phyloP scores from a whole-genome alignment of 2,329 filamentous ascomycete genomes.

The Exophiala mesophila region DNA sequence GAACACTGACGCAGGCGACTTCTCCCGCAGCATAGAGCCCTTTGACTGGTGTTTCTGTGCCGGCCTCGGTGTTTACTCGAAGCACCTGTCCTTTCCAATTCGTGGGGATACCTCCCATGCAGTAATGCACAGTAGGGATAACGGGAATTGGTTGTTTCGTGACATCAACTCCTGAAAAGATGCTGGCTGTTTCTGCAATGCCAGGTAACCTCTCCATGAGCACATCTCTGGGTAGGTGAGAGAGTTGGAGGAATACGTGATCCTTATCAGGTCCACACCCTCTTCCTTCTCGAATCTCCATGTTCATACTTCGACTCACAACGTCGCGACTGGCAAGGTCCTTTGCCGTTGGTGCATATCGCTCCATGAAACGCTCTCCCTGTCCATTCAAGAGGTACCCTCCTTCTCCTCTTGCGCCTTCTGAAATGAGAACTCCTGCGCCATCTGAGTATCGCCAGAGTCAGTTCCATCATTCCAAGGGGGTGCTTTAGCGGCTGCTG shows the following conservation, averaged over 20 bases:
- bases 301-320: slow-evolving; percentile 84
- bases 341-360: slow-evolving; percentile 87
- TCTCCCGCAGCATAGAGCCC: slow-evolving; percentile 87
- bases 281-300: slow-evolving; percentile 86
- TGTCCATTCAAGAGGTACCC: slow-evolving; percentile 86
- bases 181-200: slow-evolving; percentile 87
- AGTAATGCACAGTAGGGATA: slow-evolving; percentile 86
- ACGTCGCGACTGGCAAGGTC: slow-evolving; percentile 86
- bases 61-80: slow-evolving; percentile 65
- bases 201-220: slow-evolving; percentile 84
- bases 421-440: slow-evolving; percentile 84
- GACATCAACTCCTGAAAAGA: slow-evolving; percentile 86
- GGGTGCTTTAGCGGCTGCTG: slow-evolving; percentile 43
- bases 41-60: slow-evolving; percentile 77
- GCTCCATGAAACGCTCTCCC: slow-evolving; percentile 91
- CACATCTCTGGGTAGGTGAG: slow-evolving; percentile 76
- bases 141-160: slow-evolving; percentile 85
- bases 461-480: too few relatives aligned
- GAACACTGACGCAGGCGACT: slow-evolving; percentile 84
- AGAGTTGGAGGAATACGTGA: slow-evolving; percentile 87
- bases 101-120: slow-evolving; percentile 92
- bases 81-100: slow-evolving; percentile 87
- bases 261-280: slow-evolving; percentile 87
- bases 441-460: slow-evolving; percentile 47
- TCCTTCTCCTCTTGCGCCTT: slow-evolving; percentile 86